These are phyloP conservation scores for Letharia lupina DNA, from an alignment of 495 filamentous ascomycete genomes.

Conservation along the genomic window DNA sequence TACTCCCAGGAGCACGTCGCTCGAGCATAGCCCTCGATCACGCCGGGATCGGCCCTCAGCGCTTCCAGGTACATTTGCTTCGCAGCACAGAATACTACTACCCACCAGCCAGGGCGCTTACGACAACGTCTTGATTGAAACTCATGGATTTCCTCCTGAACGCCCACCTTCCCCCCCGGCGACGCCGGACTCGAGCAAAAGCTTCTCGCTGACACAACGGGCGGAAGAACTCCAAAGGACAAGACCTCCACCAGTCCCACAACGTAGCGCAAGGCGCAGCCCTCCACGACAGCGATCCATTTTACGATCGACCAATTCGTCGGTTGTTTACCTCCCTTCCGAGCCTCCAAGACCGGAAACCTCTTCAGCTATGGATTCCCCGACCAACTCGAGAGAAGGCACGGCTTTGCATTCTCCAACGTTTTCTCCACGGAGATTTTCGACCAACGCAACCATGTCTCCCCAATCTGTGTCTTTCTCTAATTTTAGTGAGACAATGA, in stretches of 20 bases:
- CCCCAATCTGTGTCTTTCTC: neutral
- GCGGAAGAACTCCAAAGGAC: neutral
- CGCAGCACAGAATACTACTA: neutral
- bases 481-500: neutral
- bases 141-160: constrained; percentile 1
- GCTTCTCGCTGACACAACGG: neutral
- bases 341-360: constrained; percentile 6
- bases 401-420: constrained; percentile 6
- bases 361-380: neutral
- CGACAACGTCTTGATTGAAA: neutral
- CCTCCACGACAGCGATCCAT: neutral
- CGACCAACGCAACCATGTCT: constrained; percentile 3
- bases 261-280: constrained; percentile 6
- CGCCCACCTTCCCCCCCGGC: constrained; percentile 11
- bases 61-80: neutral
- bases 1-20: neutral
- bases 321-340: neutral
- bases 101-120: neutral
- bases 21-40: neutral
- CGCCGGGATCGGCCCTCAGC: neutral
- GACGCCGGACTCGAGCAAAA: constrained; percentile 11
- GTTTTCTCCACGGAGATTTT: constrained; percentile 2
- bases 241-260: constrained; percentile 1
- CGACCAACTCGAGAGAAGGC: neutral
- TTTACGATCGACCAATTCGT: neutral